Conservation (phyloP, 1,284 basidiomycete species). For the Marasmius sp. region DNA sequence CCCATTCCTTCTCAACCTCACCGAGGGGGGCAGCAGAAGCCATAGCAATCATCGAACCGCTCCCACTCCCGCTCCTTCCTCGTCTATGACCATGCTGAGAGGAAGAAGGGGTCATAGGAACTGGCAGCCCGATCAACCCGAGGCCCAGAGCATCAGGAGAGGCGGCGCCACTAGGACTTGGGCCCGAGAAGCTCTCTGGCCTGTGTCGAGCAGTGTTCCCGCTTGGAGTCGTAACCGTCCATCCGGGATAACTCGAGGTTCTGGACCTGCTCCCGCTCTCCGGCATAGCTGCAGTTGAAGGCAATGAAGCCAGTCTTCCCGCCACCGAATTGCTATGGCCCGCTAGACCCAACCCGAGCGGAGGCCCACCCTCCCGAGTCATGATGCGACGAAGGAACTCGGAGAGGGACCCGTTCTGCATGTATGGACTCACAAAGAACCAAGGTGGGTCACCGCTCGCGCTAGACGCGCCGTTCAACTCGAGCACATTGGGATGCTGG, state of each 20-base stretch:
- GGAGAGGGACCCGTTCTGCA: conserved; percentile 39
- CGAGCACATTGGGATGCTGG: conserved; percentile 52
- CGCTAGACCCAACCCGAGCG: background rate
- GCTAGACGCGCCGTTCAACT: conserved; percentile 61
- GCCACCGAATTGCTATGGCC: background rate
- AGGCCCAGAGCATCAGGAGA: background rate
- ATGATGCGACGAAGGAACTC: conserved; percentile 33
- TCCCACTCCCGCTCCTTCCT: conserved; percentile 13
- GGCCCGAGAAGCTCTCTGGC: background rate
- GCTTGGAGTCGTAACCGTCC: background rate
- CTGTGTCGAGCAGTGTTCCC: background rate
- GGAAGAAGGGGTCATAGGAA: background rate
- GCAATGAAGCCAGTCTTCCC: background rate
- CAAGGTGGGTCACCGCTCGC: conserved; percentile 57
- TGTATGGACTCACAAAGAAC: conserved; percentile 70
- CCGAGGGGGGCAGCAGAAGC: background rate
- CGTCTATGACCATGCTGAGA: background rate
- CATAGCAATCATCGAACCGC: background rate
- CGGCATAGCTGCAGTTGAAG: background rate
- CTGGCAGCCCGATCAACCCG: background rate
- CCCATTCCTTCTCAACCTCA: conserved; percentile 32
- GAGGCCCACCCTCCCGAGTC: background rate
- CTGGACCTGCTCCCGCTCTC: background rate
- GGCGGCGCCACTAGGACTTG: background rate
- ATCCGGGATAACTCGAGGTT: background rate